Evolutionary conservation across 140 eudicot species (phyloP).

Genomic region (Ambrosia hybrid): DNA sequence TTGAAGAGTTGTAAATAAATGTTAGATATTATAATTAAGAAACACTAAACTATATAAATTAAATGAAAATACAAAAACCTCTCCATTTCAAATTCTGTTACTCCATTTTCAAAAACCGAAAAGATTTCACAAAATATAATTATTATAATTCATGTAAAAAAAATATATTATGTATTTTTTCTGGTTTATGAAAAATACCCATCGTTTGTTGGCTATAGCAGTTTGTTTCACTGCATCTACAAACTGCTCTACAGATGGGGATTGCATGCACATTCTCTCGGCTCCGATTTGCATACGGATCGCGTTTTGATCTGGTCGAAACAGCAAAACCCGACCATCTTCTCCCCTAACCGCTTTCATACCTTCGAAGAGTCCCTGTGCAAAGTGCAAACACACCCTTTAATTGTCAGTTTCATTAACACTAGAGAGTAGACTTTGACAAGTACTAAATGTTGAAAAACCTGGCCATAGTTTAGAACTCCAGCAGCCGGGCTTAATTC

Average conservation of each 20-base stretch:
- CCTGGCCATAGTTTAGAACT: slow-evolving; percentile 93
- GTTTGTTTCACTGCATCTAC: slow-evolving; percentile 82
- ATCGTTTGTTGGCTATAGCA: slow-evolving; percentile 72
- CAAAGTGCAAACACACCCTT: background rate
- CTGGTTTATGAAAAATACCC: slow-evolving; percentile 47
- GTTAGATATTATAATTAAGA: no score
- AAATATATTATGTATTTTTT: no score
- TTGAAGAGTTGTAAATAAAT: no score
- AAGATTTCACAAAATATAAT: no score
- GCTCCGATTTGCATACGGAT: slow-evolving; percentile 86
- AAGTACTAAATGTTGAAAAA: background rate
- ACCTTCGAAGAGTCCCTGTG: slow-evolving; percentile 86
- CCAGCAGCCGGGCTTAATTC: slow-evolving; percentile 87
- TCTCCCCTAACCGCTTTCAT: slow-evolving; percentile 71
- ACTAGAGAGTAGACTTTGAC: background rate
- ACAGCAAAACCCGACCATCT: slow-evolving; percentile 61
- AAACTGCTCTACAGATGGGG: slow-evolving; percentile 72
- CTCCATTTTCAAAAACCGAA: background rate
- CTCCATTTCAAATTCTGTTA: background rate
- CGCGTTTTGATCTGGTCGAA: slow-evolving; percentile 85
- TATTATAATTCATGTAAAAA: no score
- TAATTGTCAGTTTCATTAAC: background rate
- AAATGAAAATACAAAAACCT: no score
- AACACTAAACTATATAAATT: no score
- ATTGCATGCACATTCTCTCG: slow-evolving; percentile 89